These are phyloP conservation scores for Betula pendula DNA, from an alignment of 306 rosid genomes.

Conservation along the genomic window DNA sequence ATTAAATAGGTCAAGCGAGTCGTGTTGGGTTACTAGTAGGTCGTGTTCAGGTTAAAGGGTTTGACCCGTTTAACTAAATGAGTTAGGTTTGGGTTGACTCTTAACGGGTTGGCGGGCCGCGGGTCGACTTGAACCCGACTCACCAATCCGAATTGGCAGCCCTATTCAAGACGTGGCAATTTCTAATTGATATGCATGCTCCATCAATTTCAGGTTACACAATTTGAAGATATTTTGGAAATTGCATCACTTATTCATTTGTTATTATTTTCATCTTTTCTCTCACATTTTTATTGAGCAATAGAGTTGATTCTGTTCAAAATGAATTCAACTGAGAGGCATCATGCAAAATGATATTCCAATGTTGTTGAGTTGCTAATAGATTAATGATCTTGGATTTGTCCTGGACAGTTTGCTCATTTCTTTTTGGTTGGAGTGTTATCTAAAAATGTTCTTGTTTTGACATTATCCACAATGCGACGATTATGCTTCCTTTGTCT, in stretches of 20 bases:
- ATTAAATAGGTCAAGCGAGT: too few relatives aligned
- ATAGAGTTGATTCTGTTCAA: neutral
- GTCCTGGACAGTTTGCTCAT: neutral
- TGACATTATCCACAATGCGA: neutral
- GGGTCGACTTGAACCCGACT: too few relatives aligned
- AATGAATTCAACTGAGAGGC: neutral
- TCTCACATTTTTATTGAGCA: neutral
- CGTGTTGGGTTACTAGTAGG: too few relatives aligned
- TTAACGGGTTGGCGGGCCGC: too few relatives aligned
- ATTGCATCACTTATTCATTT: neutral
- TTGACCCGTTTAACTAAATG: too few relatives aligned
- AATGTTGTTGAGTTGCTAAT: neutral
- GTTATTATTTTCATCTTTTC: neutral
- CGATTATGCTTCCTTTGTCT: neutral
- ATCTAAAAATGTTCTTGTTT: neutral
- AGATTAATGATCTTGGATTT: neutral
- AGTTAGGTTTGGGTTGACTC: too few relatives aligned
- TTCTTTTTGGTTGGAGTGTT: neutral
- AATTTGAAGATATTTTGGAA: neutral
- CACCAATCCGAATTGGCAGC: too few relatives aligned
- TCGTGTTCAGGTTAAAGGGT: too few relatives aligned
- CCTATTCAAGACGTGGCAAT: neutral
- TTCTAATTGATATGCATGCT: neutral
- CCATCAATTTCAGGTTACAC: neutral
- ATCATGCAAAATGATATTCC: neutral